Percentiles rank a stretch among this genome's conserved stretches.
Conservation (phyloP, 805 yeast species). For the Saturnispora diversa region DNA sequence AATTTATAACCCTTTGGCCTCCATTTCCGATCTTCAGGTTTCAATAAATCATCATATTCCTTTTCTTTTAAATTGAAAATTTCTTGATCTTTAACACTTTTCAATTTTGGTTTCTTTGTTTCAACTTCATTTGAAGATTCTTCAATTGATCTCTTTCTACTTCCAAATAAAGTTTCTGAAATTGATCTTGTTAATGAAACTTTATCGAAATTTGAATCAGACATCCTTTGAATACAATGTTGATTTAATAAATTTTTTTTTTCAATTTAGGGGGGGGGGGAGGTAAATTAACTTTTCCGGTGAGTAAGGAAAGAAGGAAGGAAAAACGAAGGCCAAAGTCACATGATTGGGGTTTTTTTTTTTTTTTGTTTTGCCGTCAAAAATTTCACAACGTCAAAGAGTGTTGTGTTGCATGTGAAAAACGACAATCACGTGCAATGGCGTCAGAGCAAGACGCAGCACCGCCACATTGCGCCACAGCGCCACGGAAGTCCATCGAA, state of each 20-base stretch:
- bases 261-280: too few species aligned
- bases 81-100: slow-evolving; percentile 22
- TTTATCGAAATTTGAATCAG: not conserved
- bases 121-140: slow-evolving; percentile 6
- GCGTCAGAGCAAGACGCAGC: too few species aligned
- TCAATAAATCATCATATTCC: slow-evolving; percentile 54
- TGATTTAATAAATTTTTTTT: too few species aligned
- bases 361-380: too few species aligned
- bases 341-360: too few species aligned
- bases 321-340: too few species aligned
- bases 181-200: slow-evolving; percentile 13
- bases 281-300: too few species aligned
- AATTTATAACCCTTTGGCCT: slow-evolving; percentile 74
- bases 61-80: slow-evolving; percentile 36
- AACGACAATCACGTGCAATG: too few species aligned
- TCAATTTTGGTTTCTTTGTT: slow-evolving; percentile 17
- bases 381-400: not conserved
- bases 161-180: slow-evolving; percentile 14
- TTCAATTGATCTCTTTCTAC: slow-evolving; percentile 10
- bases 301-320: too few species aligned
- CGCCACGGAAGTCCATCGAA: too few species aligned
- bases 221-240: not conserved
- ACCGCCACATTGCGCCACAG: too few species aligned
- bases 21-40: slow-evolving; percentile 62
- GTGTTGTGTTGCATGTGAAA: not conserved